Conservation (phyloP, 768 basidiomycete genomes). For the Strobilomyces dryophilus region DNA sequence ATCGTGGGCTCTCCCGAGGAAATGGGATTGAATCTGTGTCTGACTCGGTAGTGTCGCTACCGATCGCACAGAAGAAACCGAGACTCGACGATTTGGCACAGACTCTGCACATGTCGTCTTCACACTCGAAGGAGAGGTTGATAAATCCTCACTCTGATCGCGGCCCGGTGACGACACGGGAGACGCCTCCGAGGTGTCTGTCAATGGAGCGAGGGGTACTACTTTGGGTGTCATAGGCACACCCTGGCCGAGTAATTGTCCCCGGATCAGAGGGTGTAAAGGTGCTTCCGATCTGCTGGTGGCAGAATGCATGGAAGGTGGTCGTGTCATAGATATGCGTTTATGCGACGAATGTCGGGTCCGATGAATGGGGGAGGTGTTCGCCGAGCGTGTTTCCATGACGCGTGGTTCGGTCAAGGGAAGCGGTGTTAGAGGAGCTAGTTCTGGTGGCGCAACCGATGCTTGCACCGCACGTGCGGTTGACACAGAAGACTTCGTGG, state of each 20-base stretch:
- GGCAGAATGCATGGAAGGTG: slow-evolving; percentile 62
- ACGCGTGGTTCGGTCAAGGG: slow-evolving; percentile 17
- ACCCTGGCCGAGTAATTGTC: slow-evolving; percentile 56
- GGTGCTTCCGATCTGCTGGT: slow-evolving; percentile 33
- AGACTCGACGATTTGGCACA: slow-evolving; percentile 42
- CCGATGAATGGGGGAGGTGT: slow-evolving; percentile 36
- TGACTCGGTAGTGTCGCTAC: slow-evolving; percentile 51
- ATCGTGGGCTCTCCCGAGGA: slow-evolving; percentile 34
- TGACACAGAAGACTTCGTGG: slow-evolving; percentile 12
- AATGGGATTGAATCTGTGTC: slow-evolving; percentile 32
- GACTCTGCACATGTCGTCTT: slow-evolving; percentile 31
- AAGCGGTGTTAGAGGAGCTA: slow-evolving; percentile 13
- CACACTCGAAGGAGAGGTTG: slow-evolving; percentile 38
- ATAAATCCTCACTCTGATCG: slow-evolving; percentile 19
- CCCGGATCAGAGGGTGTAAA: slow-evolving; percentile 72
- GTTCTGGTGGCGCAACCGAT: slow-evolving; percentile 10
- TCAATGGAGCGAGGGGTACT: slow-evolving; percentile 54
- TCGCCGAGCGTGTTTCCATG: slow-evolving; percentile 35
- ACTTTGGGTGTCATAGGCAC: slow-evolving; percentile 37
- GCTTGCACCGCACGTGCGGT: slow-evolving; percentile 17
- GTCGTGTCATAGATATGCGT: slow-evolving; percentile 47
- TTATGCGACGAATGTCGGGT: slow-evolving; percentile 34
- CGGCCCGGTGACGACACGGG: slow-evolving; percentile 38
- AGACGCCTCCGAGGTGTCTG: slow-evolving; percentile 50
- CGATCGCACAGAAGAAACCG: slow-evolving; percentile 57